Conservation (phyloP, 1,284 basidiomycete species). For the Moesziomyces parantarcticus region DNA sequence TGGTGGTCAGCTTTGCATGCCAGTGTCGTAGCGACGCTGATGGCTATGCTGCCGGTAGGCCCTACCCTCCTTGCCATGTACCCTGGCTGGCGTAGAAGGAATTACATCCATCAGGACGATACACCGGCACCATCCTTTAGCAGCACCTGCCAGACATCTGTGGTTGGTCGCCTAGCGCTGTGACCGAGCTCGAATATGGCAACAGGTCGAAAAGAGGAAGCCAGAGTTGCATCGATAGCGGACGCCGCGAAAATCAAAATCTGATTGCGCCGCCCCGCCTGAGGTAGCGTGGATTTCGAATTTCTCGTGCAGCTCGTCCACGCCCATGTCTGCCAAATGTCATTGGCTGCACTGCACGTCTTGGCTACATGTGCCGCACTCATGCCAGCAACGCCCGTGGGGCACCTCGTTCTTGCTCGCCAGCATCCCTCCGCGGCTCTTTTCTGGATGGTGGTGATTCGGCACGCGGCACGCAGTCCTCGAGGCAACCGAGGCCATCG, state of each 20-base stretch:
- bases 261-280: neutral
- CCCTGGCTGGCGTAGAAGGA: too few species aligned
- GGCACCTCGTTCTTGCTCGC: neutral
- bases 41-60: neutral
- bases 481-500: neutral
- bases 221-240: neutral
- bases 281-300: neutral
- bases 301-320: neutral
- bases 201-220: neutral
- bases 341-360: neutral
- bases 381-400: neutral
- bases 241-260: neutral
- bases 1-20: neutral
- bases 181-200: too few species aligned
- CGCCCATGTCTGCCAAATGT: neutral
- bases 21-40: neutral
- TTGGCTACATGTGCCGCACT: neutral
- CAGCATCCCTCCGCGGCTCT: neutral
- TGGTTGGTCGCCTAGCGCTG: too few species aligned
- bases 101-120: too few species aligned
- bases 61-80: too few species aligned
- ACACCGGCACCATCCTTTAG: too few species aligned
- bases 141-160: too few species aligned
- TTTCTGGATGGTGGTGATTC: neutral
- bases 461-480: too few species aligned